Evolutionary conservation across 441 rosid species (phyloP).

Genomic region (Geranium incanum): DNA sequence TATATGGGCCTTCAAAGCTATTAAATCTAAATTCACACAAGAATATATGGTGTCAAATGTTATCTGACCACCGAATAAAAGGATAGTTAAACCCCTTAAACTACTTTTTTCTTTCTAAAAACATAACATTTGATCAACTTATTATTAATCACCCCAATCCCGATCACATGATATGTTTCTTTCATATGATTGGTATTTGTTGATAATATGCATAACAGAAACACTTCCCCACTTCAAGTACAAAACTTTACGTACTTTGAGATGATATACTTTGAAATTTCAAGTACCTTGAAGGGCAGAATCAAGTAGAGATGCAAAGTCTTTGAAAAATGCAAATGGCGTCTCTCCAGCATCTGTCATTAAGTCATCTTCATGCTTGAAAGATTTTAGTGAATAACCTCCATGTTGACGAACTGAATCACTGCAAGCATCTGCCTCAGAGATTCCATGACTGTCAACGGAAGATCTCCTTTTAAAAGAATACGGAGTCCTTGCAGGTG

Average conservation of each 20-base stretch:
- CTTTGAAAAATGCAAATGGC: conserved; percentile 36
- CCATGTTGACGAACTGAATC: conserved; percentile 42
- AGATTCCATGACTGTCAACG: conserved; percentile 33
- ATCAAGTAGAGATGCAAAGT: conserved; percentile 81
- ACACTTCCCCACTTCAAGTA: conserved; percentile 5
- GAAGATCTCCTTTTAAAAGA: conserved; percentile 46
- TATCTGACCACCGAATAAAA: not conserved
- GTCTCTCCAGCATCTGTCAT: conserved; percentile 62
- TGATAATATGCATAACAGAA: not conserved
- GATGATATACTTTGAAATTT: conserved; percentile 1
- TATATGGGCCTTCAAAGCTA: not conserved
- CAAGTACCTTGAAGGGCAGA: conserved; percentile 79
- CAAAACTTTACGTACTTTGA: conserved; percentile 2
- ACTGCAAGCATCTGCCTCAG: conserved; percentile 36
- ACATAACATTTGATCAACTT: not conserved
- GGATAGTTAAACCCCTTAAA: not conserved
- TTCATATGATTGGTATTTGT: not conserved
- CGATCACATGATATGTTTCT: not conserved
- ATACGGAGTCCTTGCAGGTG: conserved; percentile 35
- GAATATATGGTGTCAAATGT: not conserved
- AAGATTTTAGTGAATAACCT: conserved; percentile 63
- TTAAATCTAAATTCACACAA: not conserved
- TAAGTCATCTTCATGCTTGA: conserved; percentile 78
- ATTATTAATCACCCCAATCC: not conserved
- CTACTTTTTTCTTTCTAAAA: not conserved